Base-by-base conservation (phyloP, 345 rosid species). In the Syzygium oleosum region DNA sequence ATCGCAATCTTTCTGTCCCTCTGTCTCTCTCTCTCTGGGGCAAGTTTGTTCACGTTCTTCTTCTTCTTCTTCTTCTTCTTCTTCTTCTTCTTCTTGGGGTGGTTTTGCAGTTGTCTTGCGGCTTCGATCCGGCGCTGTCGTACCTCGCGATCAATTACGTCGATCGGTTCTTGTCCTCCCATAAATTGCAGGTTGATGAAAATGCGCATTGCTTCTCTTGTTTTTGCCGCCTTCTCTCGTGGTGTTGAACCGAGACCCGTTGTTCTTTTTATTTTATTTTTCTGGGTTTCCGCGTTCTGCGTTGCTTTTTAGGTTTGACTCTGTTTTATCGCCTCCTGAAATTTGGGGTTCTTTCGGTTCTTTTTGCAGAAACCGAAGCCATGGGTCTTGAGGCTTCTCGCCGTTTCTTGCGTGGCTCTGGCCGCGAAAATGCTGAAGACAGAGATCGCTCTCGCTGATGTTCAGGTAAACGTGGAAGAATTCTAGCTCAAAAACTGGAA, bases 81-180 rank as follows among this genome's bases (percentile, higher is more conserved):
- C 17, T 61, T 15, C 11, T 51, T 15, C 11, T 51, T 15, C 58
- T 52, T 78, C 22, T 52, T 43, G n/a, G 61, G 52, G n/a, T 46
- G 12, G n/a, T 51, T 38, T 88, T 89, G 87, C 93, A 91, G 96
- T 73, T 91, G 63, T 92, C 91, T 87, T 58, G 89, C 86, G 58
- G 86, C 77, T 88, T 87, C 68, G 94, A 93, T 73, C 94, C 94
- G 12, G 89, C 91, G 87, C 43, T 93, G 79, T 88, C 95, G 61
- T 97, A 95, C 90, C 97, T 97, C 58, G 97, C 98, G 19, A 91
- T 93, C 34, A 97, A 95, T 90, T 97, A 97, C 90, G 91, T 97
- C 52, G 99, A 97, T 91, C 93, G 99, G 87, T 95, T 95, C 92
- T 84, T 97, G 80, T 94, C 97, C 11, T 91, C 88, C 89, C 95